Base-by-base conservation (phyloP, 345 rosid species). In the Pugionium cornutum region DNA sequence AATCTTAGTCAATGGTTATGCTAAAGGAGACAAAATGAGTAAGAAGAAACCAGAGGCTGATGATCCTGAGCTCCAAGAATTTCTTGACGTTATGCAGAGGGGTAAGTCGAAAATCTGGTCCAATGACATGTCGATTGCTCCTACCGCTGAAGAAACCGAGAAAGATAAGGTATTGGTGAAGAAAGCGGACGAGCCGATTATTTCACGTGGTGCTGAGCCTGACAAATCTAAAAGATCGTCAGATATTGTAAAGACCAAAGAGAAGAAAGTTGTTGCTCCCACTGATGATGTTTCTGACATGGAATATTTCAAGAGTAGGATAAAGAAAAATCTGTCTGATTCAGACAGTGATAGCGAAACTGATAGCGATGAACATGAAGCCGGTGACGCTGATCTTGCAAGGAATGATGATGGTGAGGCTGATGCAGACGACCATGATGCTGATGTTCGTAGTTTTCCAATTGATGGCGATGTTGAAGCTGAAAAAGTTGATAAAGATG, bases 241-340 rank as follows among this genome's bases (percentile, higher is more conserved):
- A 26, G 75, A 78, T 53, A 39, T 37, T 58, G 57, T 52, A 72
- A 77, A 68, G 65, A 55, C 54, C 52, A 70, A 86, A 59, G 58
- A 64, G 56, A 48, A 58, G 1, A 64, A 68, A 7, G 66, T 62
- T 58, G 44, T 70, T 69, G 81, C 82, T 42, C 49, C 41, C 51
- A 82, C 69, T 66, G 88, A 80, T 70, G 82, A 74, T 9, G 67
- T 83, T 66, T 86, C 95, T 41, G 96, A 90, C 80, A 75, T 79
- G 82, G 99, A 92, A 58, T 92, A 92, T 62, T 86, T 92, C 70
- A 90, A 85, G 80, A 92, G 99, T 77, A 90, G 84, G 73, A 71
- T 90, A 37, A 86, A 84, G 80, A 83, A 82, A 77, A 81, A 81
- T 37, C 80, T 88, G 83, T 83, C 86, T 2, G 95, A 84, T 77